A percentile compares a stretch with the other conserved stretches of the same genome.
phyloP scores from a whole-genome alignment of 176 grass and related monocot genomes.

The Aegilops sharonensis region DNA sequence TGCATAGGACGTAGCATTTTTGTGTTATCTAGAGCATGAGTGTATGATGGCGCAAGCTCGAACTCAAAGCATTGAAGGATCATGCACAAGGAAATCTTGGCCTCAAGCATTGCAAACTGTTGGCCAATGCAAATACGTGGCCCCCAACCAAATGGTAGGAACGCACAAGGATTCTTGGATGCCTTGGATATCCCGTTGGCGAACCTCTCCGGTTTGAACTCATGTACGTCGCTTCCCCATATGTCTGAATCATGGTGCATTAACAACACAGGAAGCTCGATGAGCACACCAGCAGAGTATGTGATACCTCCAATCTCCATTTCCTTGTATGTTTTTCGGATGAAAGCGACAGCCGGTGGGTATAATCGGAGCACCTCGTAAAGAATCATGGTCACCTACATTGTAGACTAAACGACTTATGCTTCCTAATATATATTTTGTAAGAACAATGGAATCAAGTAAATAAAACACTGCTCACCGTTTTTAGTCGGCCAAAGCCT shows the following conservation, averaged over 20 bases:
- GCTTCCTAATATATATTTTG: no score
- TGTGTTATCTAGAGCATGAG: slow-evolving; percentile 33
- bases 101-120: slow-evolving; percentile 54
- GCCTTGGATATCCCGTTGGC: slow-evolving; percentile 51
- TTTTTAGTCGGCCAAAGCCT: slow-evolving; percentile 51
- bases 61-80: slow-evolving; percentile 57
- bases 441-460: no score
- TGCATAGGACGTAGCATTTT: slow-evolving; percentile 26
- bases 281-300: slow-evolving; percentile 36
- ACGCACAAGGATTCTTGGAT: slow-evolving; percentile 15
- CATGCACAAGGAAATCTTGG: slow-evolving; percentile 46
- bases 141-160: slow-evolving; percentile 59
- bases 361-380: slow-evolving; percentile 69
- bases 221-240: slow-evolving; percentile 46
- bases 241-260: slow-evolving; percentile 47
- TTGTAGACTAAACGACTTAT: no score
- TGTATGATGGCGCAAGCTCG: slow-evolving; percentile 35
- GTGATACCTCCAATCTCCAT: slow-evolving; percentile 9
- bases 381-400: slow-evolving; percentile 71
- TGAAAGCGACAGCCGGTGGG: slow-evolving; percentile 9
- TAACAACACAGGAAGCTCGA: slow-evolving; percentile 26
- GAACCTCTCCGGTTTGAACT: slow-evolving; percentile 65
- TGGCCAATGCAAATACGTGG: slow-evolving; percentile 60
- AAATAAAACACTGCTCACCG: slow-evolving; percentile 28
- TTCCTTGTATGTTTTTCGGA: not conserved